Conservation (phyloP, 2,329 filamentous ascomycete genomes). For the Fusarium globosum region DNA sequence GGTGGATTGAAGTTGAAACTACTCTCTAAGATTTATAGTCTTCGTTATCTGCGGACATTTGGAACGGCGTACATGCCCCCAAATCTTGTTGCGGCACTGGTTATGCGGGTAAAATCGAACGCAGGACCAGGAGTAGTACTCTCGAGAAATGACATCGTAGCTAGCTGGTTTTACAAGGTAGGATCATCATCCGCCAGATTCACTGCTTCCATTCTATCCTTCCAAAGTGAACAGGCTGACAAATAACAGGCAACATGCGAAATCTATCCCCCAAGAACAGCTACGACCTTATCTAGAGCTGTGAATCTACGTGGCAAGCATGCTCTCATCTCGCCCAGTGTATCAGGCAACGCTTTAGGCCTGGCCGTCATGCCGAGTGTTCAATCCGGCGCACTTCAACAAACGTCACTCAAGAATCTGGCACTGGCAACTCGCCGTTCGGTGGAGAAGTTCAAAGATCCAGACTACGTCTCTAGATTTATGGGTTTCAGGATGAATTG, state of each 20-base stretch:
- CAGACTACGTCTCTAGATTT: background rate
- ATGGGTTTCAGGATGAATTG: background rate
- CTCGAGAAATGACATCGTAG: background rate
- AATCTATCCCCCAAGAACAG: rapidly evolving
- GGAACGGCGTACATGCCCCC: background rate
- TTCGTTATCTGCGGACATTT: background rate
- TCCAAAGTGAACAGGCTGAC: background rate
- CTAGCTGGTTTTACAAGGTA: background rate
- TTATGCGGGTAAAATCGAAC: background rate
- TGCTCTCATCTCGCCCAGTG: background rate
- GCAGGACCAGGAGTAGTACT: background rate
- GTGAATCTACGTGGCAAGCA: background rate
- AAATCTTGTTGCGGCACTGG: background rate
- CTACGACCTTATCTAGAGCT: background rate
- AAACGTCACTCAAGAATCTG: rapidly evolving
- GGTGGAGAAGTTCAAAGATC: background rate
- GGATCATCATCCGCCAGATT: rapidly evolving
- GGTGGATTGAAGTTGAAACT: background rate
- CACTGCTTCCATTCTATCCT: rapidly evolving
- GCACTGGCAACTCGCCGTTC: background rate
- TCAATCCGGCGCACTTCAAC: background rate
- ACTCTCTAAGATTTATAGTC: rapidly evolving
- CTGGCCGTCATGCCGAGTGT: background rate
- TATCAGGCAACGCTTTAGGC: background rate
- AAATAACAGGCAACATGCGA: rapidly evolving